phyloP scores from a whole-genome alignment of 495 filamentous ascomycete genomes.

The Hypomontagnella monticulosa region DNA sequence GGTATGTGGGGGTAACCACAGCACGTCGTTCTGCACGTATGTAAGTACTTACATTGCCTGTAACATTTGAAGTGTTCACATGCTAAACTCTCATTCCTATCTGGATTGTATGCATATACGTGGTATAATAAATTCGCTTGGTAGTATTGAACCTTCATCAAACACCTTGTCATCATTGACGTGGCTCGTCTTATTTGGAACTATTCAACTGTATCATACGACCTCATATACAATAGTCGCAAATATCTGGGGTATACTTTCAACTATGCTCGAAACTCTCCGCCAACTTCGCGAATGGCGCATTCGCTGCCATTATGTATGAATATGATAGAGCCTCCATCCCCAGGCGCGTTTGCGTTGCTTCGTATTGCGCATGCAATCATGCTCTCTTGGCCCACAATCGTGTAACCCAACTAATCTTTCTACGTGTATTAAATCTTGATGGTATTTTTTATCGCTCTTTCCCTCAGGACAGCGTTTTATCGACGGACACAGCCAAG shows the following conservation, averaged over 20 bases:
- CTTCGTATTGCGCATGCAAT: conserved; percentile 36
- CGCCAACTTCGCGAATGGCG: conserved; percentile 26
- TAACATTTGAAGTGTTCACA: no score
- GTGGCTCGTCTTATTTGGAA: conserved; percentile 17
- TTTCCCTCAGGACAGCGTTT: conserved; percentile 19
- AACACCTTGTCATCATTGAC: not conserved
- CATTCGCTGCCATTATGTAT: conserved; percentile 27
- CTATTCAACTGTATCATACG: conserved; percentile 47
- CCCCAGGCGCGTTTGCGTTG: conserved; percentile 25
- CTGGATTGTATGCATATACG: not conserved
- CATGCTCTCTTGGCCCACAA: conserved; percentile 23
- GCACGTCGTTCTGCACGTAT: no score
- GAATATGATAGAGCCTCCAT: conserved; percentile 14
- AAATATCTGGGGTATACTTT: conserved; percentile 44
- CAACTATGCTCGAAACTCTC: conserved; percentile 37
- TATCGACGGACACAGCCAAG: conserved; percentile 27
- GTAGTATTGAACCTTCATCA: not conserved
- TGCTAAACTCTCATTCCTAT: not conserved
- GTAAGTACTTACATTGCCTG: no score
- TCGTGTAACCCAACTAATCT: conserved; percentile 18
- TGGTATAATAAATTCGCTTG: conserved; percentile 9
- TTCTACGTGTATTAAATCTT: conserved; percentile 38
- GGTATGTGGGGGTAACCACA: not conserved
- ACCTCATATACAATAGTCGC: conserved; percentile 54
- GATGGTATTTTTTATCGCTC: conserved; percentile 30